Conservation (phyloP, 371 early-diverging fungal genomes). For the Nosema muscidifuracis region DNA sequence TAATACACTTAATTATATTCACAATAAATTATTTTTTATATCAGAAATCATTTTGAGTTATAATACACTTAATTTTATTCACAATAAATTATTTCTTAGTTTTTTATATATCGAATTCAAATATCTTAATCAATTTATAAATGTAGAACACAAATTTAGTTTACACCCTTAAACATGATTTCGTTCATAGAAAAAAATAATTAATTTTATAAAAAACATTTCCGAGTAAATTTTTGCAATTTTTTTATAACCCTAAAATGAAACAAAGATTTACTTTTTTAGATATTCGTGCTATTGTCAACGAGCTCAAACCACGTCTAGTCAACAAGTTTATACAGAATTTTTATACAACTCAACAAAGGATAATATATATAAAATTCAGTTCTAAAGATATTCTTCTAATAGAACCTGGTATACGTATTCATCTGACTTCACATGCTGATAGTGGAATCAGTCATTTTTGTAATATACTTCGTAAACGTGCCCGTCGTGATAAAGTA, state of each 20-base stretch:
- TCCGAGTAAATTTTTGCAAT: too few relatives aligned
- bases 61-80: too few relatives aligned
- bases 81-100: too few relatives aligned
- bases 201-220: too few relatives aligned
- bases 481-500: conserved; percentile 51
- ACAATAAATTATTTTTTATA: too few relatives aligned
- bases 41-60: too few relatives aligned
- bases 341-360: conserved; percentile 57
- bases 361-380: conserved; percentile 58
- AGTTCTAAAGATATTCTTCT: conserved; percentile 61
- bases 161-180: too few relatives aligned
- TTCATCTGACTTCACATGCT: conserved; percentile 54
- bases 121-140: too few relatives aligned
- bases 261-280: conserved; percentile 63
- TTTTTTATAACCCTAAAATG: conserved; percentile 42
- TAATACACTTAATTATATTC: too few relatives aligned
- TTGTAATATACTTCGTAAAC: conserved; percentile 56
- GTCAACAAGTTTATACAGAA: conserved; percentile 59
- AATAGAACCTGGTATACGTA: conserved; percentile 62
- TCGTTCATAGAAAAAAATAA: too few relatives aligned
- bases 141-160: too few relatives aligned
- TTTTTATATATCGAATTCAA: too few relatives aligned
- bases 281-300: conserved; percentile 61
- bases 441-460: conserved; percentile 61
- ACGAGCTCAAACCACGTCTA: conserved; percentile 56